A percentile compares a stretch with the other conserved stretches of the same genome.
These are phyloP conservation scores for Trichoderma atrobrunneum DNA, from an alignment of 2,329 filamentous ascomycete species.

Conservation along the genomic window DNA sequence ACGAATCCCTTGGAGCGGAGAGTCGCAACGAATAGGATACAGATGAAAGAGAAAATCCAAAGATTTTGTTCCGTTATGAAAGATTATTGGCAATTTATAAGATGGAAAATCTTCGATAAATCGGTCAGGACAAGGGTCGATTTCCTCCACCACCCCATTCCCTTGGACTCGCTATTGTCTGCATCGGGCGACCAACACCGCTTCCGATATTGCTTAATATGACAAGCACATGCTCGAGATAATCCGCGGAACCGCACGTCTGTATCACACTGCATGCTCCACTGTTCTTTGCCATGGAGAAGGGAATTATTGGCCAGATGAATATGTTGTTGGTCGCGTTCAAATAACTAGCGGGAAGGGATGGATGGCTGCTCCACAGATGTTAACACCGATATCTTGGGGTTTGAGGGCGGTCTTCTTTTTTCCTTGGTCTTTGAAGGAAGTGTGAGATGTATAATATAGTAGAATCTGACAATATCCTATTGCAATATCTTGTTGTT, in stretches of 20 bases:
- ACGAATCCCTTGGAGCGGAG: background rate
- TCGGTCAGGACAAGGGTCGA: background rate
- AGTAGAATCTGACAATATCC: background rate
- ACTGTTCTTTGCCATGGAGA: background rate
- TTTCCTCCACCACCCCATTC: background rate
- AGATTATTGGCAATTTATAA: background rate
- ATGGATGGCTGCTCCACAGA: background rate
- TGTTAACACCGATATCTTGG: background rate
- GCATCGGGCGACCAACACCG: background rate
- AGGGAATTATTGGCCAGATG: background rate
- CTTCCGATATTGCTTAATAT: background rate
- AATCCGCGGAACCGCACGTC: background rate
- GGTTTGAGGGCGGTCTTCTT: background rate
- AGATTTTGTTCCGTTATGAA: background rate
- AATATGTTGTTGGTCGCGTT: background rate
- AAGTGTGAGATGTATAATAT: background rate
- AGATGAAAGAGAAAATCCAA: background rate
- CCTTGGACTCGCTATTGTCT: background rate
- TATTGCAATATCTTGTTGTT: background rate
- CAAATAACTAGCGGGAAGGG: background rate
- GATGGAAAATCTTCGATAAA: background rate
- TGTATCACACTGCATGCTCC: constrained; percentile 1
- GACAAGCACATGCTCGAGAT: background rate
- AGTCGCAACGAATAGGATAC: background rate
- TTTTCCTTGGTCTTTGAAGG: background rate